Evolutionary conservation across 495 filamentous ascomycete species (phyloP).

Genomic region (Chaetomium tenue): DNA sequence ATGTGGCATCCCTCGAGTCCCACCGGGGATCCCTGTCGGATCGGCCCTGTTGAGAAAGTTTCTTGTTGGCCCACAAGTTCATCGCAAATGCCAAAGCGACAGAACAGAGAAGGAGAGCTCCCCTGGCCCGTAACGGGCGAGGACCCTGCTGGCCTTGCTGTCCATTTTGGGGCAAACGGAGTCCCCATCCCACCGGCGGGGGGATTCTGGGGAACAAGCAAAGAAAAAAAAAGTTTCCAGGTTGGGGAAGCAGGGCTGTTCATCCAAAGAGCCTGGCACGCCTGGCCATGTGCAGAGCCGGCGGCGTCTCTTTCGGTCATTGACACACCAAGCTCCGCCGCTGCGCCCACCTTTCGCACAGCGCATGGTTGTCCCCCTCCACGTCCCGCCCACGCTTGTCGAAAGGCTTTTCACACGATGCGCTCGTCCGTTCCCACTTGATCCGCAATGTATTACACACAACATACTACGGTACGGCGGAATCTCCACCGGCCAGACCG

Average conservation of each 20-base stretch:
- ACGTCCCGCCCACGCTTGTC: constrained; percentile 35
- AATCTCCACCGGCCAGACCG: constrained; percentile 18
- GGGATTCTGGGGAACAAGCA: constrained; percentile 9
- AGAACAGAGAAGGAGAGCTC: no score
- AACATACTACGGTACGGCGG: constrained; percentile 13
- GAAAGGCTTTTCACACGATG: constrained; percentile 22
- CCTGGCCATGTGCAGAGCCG: constrained; percentile 4
- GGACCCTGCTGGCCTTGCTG: constrained; percentile 10
- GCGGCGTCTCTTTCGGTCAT: constrained; percentile 10
- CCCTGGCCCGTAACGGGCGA: background rate
- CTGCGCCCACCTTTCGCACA: constrained; percentile 20
- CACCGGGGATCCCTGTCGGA: constrained; percentile 28
- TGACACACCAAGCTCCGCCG: constrained; percentile 13
- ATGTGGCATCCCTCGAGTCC: constrained; percentile 33
- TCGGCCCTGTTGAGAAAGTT: constrained; percentile 32
- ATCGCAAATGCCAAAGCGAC: background rate
- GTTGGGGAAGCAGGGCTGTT: constrained; percentile 2
- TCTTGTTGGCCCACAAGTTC: constrained; percentile 24
- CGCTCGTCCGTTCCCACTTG: constrained; percentile 22
- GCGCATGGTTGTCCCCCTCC: constrained; percentile 24
- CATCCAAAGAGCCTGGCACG: background rate
- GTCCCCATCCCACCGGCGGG: background rate
- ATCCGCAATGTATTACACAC: constrained; percentile 28
- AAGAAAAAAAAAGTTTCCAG: background rate
- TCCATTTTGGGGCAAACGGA: constrained; percentile 17